phyloP scores from a whole-genome alignment of 768 basidiomycete species.

The Mycena amicta region DNA sequence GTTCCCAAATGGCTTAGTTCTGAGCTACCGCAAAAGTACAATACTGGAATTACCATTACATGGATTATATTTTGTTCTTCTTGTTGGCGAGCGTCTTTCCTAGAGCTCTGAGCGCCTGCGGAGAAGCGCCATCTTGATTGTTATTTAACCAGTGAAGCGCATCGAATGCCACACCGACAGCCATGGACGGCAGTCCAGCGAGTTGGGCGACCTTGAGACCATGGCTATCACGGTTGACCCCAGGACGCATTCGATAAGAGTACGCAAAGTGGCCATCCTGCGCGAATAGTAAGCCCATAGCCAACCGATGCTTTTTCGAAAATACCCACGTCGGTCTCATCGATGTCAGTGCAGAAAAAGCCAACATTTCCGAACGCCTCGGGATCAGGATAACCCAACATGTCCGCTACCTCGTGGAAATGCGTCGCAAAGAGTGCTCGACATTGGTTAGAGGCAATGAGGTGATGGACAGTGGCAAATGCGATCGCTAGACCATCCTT shows the following conservation, averaged over 20 bases:
- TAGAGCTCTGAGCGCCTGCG: constrained; percentile 33
- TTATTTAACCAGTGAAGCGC: constrained; percentile 46
- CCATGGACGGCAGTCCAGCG: constrained; percentile 76
- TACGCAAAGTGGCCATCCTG: constrained; percentile 83
- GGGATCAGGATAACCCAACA: constrained; percentile 65
- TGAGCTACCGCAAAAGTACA: constrained; percentile 6
- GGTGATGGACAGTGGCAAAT: constrained; percentile 85
- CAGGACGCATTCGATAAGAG: constrained; percentile 76
- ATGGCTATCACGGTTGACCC: constrained; percentile 89
- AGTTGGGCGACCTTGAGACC: constrained; percentile 87
- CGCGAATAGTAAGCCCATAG: constrained; percentile 1
- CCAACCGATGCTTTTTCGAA: background rate
- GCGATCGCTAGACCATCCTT: constrained; percentile 93
- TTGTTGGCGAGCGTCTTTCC: constrained; percentile 29
- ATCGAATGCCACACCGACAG: constrained; percentile 60
- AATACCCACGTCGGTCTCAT: constrained; percentile 68
- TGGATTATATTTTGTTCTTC: background rate
- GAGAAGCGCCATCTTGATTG: constrained; percentile 18
- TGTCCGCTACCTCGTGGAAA: constrained; percentile 89
- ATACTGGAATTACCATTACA: constrained; percentile 13
- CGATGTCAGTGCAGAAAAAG: constrained; percentile 90
- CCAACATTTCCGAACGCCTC: constrained; percentile 59
- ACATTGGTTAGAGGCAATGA: constrained; percentile 69
- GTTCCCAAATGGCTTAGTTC: constrained; percentile 48
- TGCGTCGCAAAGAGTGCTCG: constrained; percentile 98